Base-by-base conservation (phyloP, 202 grass and related monocot genomes). In the Elaeis oleifera region DNA sequence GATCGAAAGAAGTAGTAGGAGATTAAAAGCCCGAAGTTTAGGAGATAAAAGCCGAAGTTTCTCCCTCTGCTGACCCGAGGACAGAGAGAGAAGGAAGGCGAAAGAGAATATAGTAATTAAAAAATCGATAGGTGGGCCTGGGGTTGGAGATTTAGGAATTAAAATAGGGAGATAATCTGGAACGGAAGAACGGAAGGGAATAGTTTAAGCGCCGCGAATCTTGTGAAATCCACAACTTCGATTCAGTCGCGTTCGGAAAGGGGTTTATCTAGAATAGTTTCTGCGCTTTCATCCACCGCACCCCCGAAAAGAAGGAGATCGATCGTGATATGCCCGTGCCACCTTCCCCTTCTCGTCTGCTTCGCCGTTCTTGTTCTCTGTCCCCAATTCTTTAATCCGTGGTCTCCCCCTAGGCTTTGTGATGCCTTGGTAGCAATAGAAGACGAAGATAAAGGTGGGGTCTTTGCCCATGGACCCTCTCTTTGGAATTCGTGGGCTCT, bases 191-290 rank as follows among this genome's bases (percentile, higher is more conserved):
- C 53, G 50, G 6, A 54, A 67, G 29, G 4, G 6, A 53, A 53
- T 96, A 79, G 79, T 85, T 83, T 83, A 91, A 71, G 63, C 53
- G 23, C 61, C 32, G 68, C 84, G 82, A 89, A 97, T 86, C 88
- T 84, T 60, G 74, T 73, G 49, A 92, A 83, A 97, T 89, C 88
- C 71, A 57, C 56, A 82, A 75, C 86, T 91, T 97, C 84, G 87
- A 78, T 84, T 78, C 71, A 78, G 66, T 79, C 60, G 64, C 59
- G 25, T 31, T 16, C 23, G 18, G 25, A 58, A 28, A 22, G 13
- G 24, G 18, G 23, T 8, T 27, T 61, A 48, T 54, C 52, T 23
- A 23, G 74, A 70, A 75, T 71, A 21, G 15, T 44, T 44, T 44
- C 36, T 44, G 9, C 36, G 36, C 36, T 8, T 44, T 44, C 36